Evolutionary conservation across 2,329 filamentous ascomycete species (phyloP), one percentile per base, ranked within the genome.

Genomic region (Alternaria viburni): DNA sequence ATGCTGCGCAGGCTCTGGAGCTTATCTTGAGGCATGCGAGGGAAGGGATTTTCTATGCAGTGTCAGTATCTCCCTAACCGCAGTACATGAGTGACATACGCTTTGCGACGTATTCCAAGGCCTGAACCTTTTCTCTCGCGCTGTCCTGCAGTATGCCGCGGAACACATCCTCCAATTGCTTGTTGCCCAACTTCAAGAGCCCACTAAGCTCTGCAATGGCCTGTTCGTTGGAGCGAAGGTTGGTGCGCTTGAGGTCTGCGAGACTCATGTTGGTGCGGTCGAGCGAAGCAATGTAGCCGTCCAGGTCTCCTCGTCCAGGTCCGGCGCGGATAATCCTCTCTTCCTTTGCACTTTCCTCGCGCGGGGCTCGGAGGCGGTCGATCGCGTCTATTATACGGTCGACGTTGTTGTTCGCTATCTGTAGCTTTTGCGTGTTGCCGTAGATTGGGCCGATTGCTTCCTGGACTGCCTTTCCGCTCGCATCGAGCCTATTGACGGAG

Each of bases 361-460:
- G 89, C n/a, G 96, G 95, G 74, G 96, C 91, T 70, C 93, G 90
- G 44, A 98, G 86, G 66, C 90, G 89, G 66, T 97, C 93, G 71
- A 99, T 98, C 17, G 94, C 93, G 66, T 90, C 86, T 62, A 97
- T 88, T 36, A 97, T 89, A 65, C 88, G 87, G 76, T 98, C 94
- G 72, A 98, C 92, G 77, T 99, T 99, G 69, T 87, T 89, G 69
- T 92, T 93, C 36, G 96, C 88, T n/a, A 90, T 87, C 80, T 98
- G 96, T 21, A 98, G 86, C 66, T 90, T 91, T 80, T 93, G 92
- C 1, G 96, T 98, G 80, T 97, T 96, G 72, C 91, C 92, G 77
- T 94, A 96, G 45, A 99, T 90, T 9, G 96, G 96, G 1, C 93
- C 93, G 59, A 96, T 93, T 11, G 96, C 94, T 76, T 97, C 93